phyloP scores from a whole-genome alignment of 2,329 filamentous ascomycete species.

The Colletotrichum truncatum region DNA sequence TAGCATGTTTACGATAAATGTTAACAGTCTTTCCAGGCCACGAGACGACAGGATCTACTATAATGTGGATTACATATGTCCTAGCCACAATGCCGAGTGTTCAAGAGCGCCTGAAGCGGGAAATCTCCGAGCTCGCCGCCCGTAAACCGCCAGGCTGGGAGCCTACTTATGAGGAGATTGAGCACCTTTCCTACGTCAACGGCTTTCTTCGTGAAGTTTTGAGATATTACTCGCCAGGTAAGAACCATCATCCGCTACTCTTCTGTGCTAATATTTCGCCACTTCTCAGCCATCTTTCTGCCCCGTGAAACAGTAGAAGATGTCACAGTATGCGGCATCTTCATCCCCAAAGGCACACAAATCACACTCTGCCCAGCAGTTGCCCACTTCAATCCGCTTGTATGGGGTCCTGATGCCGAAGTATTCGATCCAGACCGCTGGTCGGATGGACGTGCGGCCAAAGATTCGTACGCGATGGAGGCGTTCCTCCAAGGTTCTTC shows the following conservation, averaged over 20 bases:
- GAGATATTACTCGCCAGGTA: slow-evolving; percentile 44
- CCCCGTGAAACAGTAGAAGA: slow-evolving; percentile 36
- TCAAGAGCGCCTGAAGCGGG: slow-evolving; percentile 17
- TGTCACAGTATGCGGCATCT: slow-evolving; percentile 37
- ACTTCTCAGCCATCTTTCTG: slow-evolving; percentile 31
- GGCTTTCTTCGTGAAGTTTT: slow-evolving; percentile 48
- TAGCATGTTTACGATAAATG: neutral
- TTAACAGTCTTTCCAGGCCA: slow-evolving; percentile 9
- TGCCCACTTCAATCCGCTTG: slow-evolving; percentile 34
- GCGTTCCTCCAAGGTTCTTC: slow-evolving; percentile 35
- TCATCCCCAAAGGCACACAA: slow-evolving; percentile 39
- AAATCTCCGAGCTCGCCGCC: slow-evolving; percentile 40
- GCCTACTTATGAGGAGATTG: slow-evolving; percentile 46
- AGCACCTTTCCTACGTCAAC: slow-evolving; percentile 55
- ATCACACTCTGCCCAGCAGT: slow-evolving; percentile 38
- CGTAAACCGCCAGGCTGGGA: slow-evolving; percentile 40
- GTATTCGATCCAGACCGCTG: slow-evolving; percentile 40
- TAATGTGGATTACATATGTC: slow-evolving; percentile 27
- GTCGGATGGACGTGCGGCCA: slow-evolving; percentile 34
- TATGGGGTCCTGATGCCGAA: slow-evolving; percentile 41
- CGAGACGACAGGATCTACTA: slow-evolving; percentile 28
- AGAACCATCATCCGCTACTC: slow-evolving; percentile 31
- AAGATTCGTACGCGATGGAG: slow-evolving; percentile 36
- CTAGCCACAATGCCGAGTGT: slow-evolving; percentile 18
- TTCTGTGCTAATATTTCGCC: neutral